Percentiles rank a stretch among this genome's conserved stretches.
Evolutionary conservation across 768 basidiomycete species (phyloP).

Genomic region (Clathrus columnatus): DNA sequence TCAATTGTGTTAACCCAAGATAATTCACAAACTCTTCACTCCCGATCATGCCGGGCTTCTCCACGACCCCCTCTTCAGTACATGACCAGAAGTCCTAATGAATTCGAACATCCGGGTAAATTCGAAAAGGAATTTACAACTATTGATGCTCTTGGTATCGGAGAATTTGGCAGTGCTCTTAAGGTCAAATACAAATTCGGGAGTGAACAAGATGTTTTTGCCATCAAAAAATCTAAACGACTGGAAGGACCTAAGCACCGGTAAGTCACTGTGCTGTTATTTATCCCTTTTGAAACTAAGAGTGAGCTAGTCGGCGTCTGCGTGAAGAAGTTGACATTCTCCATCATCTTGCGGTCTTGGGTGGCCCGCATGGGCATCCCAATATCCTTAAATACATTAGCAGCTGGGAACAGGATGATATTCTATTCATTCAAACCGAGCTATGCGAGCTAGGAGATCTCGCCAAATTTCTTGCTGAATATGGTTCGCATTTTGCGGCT

Average conservation of each 20-base stretch:
- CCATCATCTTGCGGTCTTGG: conserved; percentile 53
- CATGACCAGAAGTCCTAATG: neutral
- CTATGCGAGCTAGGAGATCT: conserved; percentile 92
- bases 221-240: conserved; percentile 89
- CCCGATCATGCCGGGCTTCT: conserved; percentile 17
- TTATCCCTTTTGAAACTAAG: conserved; percentile 8
- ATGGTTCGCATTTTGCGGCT: conserved; percentile 73
- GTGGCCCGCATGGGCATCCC: conserved; percentile 43
- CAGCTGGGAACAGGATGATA: conserved; percentile 91
- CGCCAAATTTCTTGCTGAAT: conserved; percentile 83
- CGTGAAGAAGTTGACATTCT: conserved; percentile 93
- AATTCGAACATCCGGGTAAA: conserved; percentile 47
- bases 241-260: conserved; percentile 89
- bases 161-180: conserved; percentile 90
- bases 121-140: conserved; percentile 79
- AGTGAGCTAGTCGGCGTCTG: conserved; percentile 57
- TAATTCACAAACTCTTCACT: conserved; percentile 18
- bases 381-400: conserved; percentile 86
- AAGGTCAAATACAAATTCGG: conserved; percentile 62
- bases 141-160: conserved; percentile 76
- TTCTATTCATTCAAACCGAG: conserved; percentile 88
- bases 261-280: conserved; percentile 33
- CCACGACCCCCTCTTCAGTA: conserved; percentile 22
- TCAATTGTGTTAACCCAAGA: conserved; percentile 15
- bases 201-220: conserved; percentile 43